These are phyloP conservation scores for Morella rubra DNA, from an alignment of 306 rosid species.

Conservation along the genomic window DNA sequence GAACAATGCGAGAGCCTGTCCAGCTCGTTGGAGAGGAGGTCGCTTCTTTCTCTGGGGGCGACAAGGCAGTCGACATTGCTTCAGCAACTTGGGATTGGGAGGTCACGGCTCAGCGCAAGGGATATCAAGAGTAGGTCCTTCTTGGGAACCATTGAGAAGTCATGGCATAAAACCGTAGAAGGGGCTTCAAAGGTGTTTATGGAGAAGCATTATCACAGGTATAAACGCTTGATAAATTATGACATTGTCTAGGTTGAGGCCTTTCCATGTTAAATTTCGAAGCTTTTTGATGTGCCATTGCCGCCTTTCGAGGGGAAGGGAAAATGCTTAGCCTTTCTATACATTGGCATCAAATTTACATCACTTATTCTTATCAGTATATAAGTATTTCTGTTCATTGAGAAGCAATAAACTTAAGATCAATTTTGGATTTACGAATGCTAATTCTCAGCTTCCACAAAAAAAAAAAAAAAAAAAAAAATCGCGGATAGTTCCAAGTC, in stretches of 20 bases:
- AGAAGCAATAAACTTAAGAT: constrained; percentile 14
- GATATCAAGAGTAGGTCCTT: constrained; percentile 65
- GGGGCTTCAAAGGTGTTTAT: constrained; percentile 81
- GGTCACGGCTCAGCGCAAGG: constrained; percentile 45
- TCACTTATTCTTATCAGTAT: not conserved
- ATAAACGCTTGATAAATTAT: constrained; percentile 74
- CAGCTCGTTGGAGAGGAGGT: constrained; percentile 52
- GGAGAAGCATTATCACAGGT: constrained; percentile 79
- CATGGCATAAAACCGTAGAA: constrained; percentile 79
- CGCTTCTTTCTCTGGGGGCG: constrained; percentile 46
- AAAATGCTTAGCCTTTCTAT: constrained; percentile 13
- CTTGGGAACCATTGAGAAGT: constrained; percentile 65
- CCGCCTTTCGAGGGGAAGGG: too few species aligned
- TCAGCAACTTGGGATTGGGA: constrained; percentile 48
- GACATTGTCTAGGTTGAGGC: constrained; percentile 49
- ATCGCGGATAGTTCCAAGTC: too few species aligned
- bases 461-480: too few species aligned
- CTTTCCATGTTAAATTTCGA: not conserved
- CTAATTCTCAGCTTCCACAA: too few species aligned
- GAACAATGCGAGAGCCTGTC: constrained; percentile 39
- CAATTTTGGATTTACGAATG: too few species aligned
- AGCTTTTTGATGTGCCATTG: not conserved
- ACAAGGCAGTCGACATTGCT: constrained; percentile 48
- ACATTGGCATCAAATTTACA: constrained; percentile 14
- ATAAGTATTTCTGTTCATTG: constrained; percentile 8